Base-by-base conservation (phyloP, 768 basidiomycete species). In the Tremella fuciformis region DNA sequence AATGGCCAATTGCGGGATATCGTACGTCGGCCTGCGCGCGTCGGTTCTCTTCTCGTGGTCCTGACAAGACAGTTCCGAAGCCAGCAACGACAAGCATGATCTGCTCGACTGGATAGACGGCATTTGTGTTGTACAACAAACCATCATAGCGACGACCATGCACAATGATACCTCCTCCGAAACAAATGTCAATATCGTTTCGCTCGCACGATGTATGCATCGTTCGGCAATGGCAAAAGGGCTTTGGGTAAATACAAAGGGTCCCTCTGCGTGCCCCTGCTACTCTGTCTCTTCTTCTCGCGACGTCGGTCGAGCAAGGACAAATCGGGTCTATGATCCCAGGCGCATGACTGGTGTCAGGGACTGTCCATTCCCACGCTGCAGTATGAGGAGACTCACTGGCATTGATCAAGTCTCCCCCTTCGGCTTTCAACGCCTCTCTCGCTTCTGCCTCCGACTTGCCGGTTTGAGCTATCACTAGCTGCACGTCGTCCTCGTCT, bases 351-450 rank as follows among this genome's bases (percentile, higher is more conserved):
- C 29, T 34, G 29, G 4, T 11, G 11, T 34, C 29, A 34, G 11
- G 4, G 4, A 34, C 29, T 34, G 29, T 34, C 6, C 29, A 34
- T 13, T 49, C 13, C 13, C 13, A 13, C 24, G 44, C 26, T n/a
- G 18, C n/a, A n/a, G n/a, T n/a, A n/a, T n/a, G n/a, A n/a, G n/a
- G n/a, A n/a, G 15, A 88, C 91, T 78, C 76, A 94, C 91, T 94
- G 60, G 92, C 93, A 78, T 92, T 93, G 81, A 96, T 93, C 77
- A 98, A 77, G 80, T 98, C 93, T 39, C 92, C 92, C 52, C 88
- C 87, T 66, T 85, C 89, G 69, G 91, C 90, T 80, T 89, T 92
- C 77, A 98, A 79, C 63, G 84, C 92, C 58, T 86, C 84, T 42
- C 91, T 88, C 39, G 94, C 96, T 78, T 93, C 96, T 41, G 89